A percentile compares a stretch with the other conserved stretches of the same genome.
These are phyloP conservation scores for Russula emetica DNA, from an alignment of 768 basidiomycete species.

Conservation along the genomic window DNA sequence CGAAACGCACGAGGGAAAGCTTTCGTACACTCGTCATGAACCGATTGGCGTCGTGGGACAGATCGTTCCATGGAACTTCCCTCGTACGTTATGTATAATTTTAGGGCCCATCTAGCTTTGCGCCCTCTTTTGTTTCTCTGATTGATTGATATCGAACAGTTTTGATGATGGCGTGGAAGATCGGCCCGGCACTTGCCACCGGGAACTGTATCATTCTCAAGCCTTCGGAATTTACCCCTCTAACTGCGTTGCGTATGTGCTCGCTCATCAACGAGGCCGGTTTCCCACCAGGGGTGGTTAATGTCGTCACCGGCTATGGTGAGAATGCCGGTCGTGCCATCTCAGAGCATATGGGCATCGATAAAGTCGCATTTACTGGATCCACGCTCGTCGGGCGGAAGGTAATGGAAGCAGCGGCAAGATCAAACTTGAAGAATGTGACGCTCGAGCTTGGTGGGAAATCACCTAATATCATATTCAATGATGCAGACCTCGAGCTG, in stretches of 20 bases:
- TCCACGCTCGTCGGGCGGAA: conserved; percentile 58
- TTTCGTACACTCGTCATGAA: conserved; percentile 58
- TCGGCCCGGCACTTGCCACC: conserved; percentile 59
- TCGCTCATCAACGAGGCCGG: conserved; percentile 53
- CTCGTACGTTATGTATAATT: conserved; percentile 34
- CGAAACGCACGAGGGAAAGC: conserved; percentile 50
- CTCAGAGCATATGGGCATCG: conserved; percentile 50
- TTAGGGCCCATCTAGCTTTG: not conserved
- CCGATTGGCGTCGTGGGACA: conserved; percentile 53
- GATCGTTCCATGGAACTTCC: conserved; percentile 70
- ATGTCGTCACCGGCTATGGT: conserved; percentile 56
- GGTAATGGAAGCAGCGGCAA: conserved; percentile 58
- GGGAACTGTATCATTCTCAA: conserved; percentile 63
- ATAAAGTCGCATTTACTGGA: conserved; percentile 69
- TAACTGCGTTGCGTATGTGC: conserved; percentile 46
- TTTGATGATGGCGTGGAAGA: conserved; percentile 56
- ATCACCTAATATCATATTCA: conserved; percentile 56
- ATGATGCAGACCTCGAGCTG: conserved; percentile 56
- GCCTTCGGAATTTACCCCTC: conserved; percentile 60
- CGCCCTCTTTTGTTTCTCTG: not conserved
- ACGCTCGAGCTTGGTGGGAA: conserved; percentile 77
- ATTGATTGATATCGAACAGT: conserved; percentile 33
- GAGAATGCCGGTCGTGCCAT: conserved; percentile 53
- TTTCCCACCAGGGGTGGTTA: conserved; percentile 60
- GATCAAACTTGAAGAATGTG: conserved; percentile 63